phyloP scores from a whole-genome alignment of 2,329 filamentous ascomycete genomes.

The Huntiella omanensis region DNA sequence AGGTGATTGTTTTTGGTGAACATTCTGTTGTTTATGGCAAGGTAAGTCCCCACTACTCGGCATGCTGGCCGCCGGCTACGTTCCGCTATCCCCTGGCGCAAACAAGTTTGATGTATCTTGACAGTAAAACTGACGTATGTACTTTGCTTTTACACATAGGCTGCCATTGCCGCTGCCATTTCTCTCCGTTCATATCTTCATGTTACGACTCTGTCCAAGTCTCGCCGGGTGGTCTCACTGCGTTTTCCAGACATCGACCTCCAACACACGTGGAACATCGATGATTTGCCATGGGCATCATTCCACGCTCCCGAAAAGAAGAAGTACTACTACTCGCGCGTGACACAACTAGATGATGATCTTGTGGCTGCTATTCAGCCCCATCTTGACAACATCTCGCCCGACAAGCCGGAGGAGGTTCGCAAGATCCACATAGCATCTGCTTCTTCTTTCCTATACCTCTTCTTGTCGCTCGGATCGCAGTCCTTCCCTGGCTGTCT shows the following conservation, averaged over 20 bases:
- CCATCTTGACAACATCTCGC: constrained; percentile 54
- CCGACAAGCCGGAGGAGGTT: constrained; percentile 42
- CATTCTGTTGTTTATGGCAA: constrained; percentile 97
- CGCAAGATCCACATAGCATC: constrained; percentile 74
- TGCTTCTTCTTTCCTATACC: constrained; percentile 74
- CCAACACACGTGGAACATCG: constrained; percentile 84
- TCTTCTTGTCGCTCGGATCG: constrained; percentile 73
- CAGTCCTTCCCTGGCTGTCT: constrained; percentile 62
- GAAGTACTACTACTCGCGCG: constrained; percentile 83
- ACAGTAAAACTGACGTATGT: constrained; percentile 2
- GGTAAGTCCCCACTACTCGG: constrained; percentile 25
- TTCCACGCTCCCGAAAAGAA: constrained; percentile 74
- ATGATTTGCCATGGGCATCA: constrained; percentile 67
- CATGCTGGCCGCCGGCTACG: constrained; percentile 1
- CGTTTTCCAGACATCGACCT: constrained; percentile 84
- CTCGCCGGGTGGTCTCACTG: constrained; percentile 68
- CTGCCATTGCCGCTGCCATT: constrained; percentile 86
- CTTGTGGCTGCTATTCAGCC: constrained; percentile 66
- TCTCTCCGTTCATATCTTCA: constrained; percentile 92
- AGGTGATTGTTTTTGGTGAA: constrained; percentile 96
- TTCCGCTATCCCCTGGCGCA: background rate
- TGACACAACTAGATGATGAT: constrained; percentile 67
- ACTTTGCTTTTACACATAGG: constrained; percentile 24
- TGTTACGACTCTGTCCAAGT: constrained; percentile 85
- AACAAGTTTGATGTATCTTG: background rate